phyloP scores from a whole-genome alignment of 768 basidiomycete species.

The Tulasnella sp. region DNA sequence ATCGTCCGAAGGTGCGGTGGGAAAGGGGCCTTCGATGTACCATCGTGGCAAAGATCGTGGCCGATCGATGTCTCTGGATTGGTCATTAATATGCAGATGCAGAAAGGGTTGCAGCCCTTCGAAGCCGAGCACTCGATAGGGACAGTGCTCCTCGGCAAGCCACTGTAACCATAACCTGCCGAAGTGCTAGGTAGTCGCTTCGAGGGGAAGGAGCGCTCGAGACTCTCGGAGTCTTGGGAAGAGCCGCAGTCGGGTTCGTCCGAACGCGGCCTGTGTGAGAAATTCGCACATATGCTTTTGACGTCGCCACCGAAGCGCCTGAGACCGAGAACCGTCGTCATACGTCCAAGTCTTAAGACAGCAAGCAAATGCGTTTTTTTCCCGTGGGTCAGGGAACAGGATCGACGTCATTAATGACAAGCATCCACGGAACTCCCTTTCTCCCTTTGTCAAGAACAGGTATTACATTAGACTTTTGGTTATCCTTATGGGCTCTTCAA shows the following conservation, averaged over 20 bases:
- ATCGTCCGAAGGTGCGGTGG: conserved; percentile 4
- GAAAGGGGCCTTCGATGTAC: not conserved
- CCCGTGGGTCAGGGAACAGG: not conserved
- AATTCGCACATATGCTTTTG: not conserved
- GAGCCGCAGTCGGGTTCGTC: not conserved
- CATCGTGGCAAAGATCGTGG: not conserved
- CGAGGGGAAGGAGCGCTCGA: not conserved
- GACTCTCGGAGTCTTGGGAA: not conserved
- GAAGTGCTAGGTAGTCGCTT: not conserved
- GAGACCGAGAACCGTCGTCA: not conserved
- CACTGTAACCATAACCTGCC: not conserved
- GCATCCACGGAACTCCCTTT: not conserved
- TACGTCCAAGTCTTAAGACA: no score
- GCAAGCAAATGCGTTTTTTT: no score
- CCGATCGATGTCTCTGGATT: conserved; percentile 13
- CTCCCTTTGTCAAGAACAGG: not conserved
- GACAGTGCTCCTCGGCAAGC: not conserved
- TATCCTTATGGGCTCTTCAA: not conserved
- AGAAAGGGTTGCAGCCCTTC: not conserved
- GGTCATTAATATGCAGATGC: not conserved
- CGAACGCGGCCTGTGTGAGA: not conserved
- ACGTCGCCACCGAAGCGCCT: not conserved
- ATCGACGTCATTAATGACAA: conserved; percentile 1
- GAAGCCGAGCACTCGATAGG: not conserved
- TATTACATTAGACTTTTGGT: not conserved